Evolutionary conservation across 2,329 filamentous ascomycete genomes (phyloP), one percentile per base, ranked within the genome.

Genomic region (Apiospora saccharicola): DNA sequence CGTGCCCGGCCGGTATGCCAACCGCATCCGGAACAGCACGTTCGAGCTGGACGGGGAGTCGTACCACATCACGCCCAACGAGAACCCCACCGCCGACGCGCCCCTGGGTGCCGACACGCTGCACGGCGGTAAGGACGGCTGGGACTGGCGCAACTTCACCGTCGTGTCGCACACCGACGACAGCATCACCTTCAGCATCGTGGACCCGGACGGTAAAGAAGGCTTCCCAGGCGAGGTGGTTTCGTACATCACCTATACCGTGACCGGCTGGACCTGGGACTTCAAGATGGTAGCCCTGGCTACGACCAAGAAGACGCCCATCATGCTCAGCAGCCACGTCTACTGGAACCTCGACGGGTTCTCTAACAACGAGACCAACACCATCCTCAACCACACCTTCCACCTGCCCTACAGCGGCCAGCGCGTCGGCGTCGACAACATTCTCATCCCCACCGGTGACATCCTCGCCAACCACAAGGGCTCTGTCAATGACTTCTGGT

Each of bases 301-400:
- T 3, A 90, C 91, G 12, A 93, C 91, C 43, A 90, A 93, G 83
- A 92, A 91, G 83, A 95, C 93, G 7, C 93, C 93, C 68, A 94
- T 96, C 81, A 95, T 96, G 93, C 86, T 96, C 72, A 93, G 89
- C 79, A 88, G 85, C 75, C 86, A 93, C 85, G 90, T 89, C 10
- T 96, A 96, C 86, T 96, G 93, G 93, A 95, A 95, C 80, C 85
- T 96, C 64, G 93, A 95, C 78, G 93, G 91, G 46, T 96, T 93
- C 78, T 87, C 91, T 78, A 94, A 95, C 83, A 90, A 92, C 72
- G 87, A 92, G 79, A 93, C 92, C 2, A 85, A 86, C 72, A 85
- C 84, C 1, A 87, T 88, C 19, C 85, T 93, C 71, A 93, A 95
- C 83, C 92, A 95, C 84, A 92, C 91, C 19, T 86, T 95, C 67